Conservation (phyloP, 176 grass and related monocot species). For the Bonia amplexicaulis region DNA sequence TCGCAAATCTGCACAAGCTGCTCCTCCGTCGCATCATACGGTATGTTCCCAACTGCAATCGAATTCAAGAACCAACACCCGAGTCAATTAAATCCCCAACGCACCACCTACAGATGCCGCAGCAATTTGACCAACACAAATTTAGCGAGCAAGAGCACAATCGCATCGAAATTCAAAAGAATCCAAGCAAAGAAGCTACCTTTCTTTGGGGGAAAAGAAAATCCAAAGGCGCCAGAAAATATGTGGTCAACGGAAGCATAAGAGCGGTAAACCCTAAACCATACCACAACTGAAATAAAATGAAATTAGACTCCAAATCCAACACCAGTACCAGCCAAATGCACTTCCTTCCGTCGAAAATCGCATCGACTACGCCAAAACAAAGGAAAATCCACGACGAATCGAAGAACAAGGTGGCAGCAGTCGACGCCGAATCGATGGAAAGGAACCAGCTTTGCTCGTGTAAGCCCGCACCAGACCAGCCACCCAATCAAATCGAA, state of each 20-base stretch:
- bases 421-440: background rate
- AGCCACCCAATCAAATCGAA: background rate
- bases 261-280: slow-evolving; percentile 28
- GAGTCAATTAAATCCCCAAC: background rate
- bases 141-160: background rate
- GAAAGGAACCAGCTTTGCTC: background rate
- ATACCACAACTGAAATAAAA: background rate
- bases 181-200: background rate
- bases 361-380: background rate
- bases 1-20: slow-evolving; percentile 93
- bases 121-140: background rate
- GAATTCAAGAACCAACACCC: background rate
- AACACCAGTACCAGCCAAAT: background rate
- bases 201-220: background rate
- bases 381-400: background rate
- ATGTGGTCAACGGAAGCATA: background rate
- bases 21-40: slow-evolving; percentile 89
- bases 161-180: background rate
- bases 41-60: slow-evolving; percentile 91
- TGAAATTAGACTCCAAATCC: background rate
- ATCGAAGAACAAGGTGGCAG: background rate
- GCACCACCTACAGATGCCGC: background rate
- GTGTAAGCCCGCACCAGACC: background rate
- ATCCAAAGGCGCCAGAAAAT: background rate
- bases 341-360: background rate